Conservation (phyloP, 2,329 filamentous ascomycete genomes). For the Orbilia blumenaviensis region DNA sequence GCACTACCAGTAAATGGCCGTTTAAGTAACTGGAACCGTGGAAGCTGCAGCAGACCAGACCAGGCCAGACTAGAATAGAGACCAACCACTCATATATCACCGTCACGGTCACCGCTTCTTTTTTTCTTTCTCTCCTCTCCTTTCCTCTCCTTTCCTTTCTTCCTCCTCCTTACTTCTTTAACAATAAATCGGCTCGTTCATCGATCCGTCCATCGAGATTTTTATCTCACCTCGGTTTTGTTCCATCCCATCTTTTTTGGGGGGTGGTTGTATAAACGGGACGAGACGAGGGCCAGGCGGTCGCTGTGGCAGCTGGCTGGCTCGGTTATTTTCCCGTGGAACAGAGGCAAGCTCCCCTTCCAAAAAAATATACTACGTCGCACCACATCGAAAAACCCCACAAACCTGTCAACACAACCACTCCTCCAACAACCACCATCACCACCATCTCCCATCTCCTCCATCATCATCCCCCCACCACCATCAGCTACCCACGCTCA, state of each 20-base stretch:
- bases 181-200: not conserved
- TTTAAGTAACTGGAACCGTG: constrained; percentile 44
- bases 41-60: constrained; percentile 3
- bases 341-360: not conserved
- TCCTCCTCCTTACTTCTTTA: not conserved
- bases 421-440: not conserved
- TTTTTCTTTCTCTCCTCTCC: not conserved
- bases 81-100: not conserved
- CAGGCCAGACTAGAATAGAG: not conserved
- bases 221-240: too few relatives aligned
- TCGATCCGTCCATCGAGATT: not conserved
- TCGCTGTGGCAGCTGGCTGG: constrained; percentile 9
- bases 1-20: not conserved
- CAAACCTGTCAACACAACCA: not conserved
- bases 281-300: constrained; percentile 11
- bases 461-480: not conserved
- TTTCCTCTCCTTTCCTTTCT: not conserved
- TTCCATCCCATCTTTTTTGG: not conserved
- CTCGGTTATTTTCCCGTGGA: constrained; percentile 14
- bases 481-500: not conserved
- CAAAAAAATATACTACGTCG: not conserved
- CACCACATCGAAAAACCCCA: not conserved
- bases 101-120: not conserved
- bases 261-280: not conserved
- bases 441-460: not conserved